A percentile compares a stretch with the other conserved stretches of the same genome.
Conservation (phyloP, 768 basidiomycete species). For the Stropharia rugosoannulata region DNA sequence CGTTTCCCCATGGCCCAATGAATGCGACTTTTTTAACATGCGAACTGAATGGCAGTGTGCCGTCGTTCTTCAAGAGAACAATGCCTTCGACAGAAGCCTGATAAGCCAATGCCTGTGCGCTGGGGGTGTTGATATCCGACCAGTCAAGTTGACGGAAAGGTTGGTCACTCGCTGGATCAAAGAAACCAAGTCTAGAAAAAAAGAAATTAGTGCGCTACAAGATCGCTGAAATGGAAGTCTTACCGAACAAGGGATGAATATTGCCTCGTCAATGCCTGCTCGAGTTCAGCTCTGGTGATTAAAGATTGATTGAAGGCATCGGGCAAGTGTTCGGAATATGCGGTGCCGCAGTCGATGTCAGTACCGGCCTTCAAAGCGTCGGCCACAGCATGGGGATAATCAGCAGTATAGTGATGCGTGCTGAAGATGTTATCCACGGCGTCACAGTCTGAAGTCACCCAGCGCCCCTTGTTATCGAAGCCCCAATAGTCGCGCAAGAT, state of each 20-base stretch:
- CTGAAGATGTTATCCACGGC: constrained; percentile 50
- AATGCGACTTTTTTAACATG: constrained; percentile 50
- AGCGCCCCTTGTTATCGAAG: constrained; percentile 46
- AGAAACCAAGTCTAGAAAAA: constrained; percentile 48
- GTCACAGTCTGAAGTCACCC: constrained; percentile 60
- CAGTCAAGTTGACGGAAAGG: constrained; percentile 51
- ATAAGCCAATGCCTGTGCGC: constrained; percentile 47
- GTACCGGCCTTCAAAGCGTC: constrained; percentile 52
- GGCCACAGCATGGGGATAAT: constrained; percentile 46
- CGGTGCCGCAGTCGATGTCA: constrained; percentile 53
- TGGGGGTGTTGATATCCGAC: constrained; percentile 46
- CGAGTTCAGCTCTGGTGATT: constrained; percentile 42
- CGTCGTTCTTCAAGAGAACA: constrained; percentile 65
- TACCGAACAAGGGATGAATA: constrained; percentile 57
- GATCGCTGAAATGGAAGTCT: constrained; percentile 3
- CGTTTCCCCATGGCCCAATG: constrained; percentile 59
- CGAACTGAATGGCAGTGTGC: constrained; percentile 49
- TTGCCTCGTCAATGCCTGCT: constrained; percentile 40
- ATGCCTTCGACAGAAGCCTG: constrained; percentile 53
- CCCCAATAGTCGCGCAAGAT: constrained; percentile 52
- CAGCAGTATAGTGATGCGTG: constrained; percentile 46
- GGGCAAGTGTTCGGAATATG: constrained; percentile 43
- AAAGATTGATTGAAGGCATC: constrained; percentile 48
- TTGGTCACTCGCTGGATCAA: constrained; percentile 48
- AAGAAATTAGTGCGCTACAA: background rate